Evolutionary conservation across 202 grass and related monocot species (phyloP).

Genomic region (Sporobolus alterniflorus): DNA sequence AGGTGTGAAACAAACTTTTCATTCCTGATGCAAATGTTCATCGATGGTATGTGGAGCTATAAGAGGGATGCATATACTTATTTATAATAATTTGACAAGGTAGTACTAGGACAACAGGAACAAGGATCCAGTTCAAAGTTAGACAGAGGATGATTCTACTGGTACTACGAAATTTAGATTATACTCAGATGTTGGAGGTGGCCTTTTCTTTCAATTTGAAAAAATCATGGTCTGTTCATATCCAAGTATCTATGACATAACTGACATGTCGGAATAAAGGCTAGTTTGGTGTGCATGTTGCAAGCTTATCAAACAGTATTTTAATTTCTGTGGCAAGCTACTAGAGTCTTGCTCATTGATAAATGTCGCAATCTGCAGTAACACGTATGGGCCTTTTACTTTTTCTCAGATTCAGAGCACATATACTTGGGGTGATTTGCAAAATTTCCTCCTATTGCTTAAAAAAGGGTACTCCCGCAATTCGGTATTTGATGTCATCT

Average conservation of each 20-base stretch:
- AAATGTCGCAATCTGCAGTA: not conserved
- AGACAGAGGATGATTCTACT: not conserved
- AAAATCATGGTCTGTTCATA: not conserved
- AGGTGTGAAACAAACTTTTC: constrained; percentile 1
- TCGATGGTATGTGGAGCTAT: not conserved
- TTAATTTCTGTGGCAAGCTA: no score
- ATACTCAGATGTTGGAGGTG: not conserved
- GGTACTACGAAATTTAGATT: not conserved
- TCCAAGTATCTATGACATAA: not conserved
- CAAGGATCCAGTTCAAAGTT: not conserved
- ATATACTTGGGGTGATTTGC: not conserved
- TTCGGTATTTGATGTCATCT: no score
- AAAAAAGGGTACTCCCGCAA: no score
- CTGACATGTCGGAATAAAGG: not conserved
- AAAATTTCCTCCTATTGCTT: not conserved
- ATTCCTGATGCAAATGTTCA: not conserved
- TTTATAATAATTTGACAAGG: not conserved
- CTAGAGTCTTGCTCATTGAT: not conserved
- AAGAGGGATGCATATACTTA: not conserved
- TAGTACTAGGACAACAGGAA: not conserved
- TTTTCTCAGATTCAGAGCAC: not conserved
- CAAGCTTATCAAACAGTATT: not conserved
- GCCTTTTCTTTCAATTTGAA: not conserved
- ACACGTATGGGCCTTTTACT: not conserved
- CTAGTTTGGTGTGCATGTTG: not conserved